phyloP scores from a whole-genome alignment of 1,284 basidiomycete genomes.

The Coriolopsis trogii region DNA sequence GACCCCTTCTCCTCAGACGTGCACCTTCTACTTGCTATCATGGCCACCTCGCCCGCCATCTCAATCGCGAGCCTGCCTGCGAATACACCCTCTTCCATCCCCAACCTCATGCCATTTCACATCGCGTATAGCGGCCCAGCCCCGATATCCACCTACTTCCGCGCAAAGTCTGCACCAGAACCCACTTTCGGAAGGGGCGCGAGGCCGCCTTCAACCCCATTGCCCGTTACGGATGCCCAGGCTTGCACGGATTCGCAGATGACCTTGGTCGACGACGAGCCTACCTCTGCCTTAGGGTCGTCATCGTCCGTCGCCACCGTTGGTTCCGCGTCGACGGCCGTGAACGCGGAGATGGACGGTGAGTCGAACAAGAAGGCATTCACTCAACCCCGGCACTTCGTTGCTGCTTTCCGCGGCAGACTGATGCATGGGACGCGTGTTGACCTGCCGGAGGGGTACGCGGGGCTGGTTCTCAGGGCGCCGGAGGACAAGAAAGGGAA shows the following conservation, averaged over 20 bases:
- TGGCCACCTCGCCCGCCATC: conserved; percentile 1
- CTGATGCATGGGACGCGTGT: conserved; percentile 67
- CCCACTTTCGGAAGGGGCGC: conserved; percentile 36
- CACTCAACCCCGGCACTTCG: conserved; percentile 41
- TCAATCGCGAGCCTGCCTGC: conserved; percentile 15
- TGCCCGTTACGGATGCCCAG: background rate
- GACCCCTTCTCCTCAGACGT: background rate
- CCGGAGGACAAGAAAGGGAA: conserved; percentile 29
- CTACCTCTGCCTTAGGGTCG: background rate
- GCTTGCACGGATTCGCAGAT: conserved; percentile 10
- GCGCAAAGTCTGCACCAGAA: conserved; percentile 47
- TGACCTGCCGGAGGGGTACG: conserved; percentile 65
- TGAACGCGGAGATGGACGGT: conserved; percentile 13
- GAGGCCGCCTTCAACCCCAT: background rate
- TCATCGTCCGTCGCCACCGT: background rate
- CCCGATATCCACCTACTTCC: conserved; percentile 73
- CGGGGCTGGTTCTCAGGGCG: conserved; percentile 59
- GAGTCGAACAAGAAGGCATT: background rate
- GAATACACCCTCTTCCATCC: conserved; percentile 41
- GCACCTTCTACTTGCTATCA: background rate
- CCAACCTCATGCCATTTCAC: conserved; percentile 81
- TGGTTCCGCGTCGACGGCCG: background rate
- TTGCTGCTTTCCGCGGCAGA: conserved; percentile 74
- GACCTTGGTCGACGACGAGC: conserved; percentile 20
- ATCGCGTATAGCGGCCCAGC: conserved; percentile 72